Conservation (phyloP, 495 filamentous ascomycete species). For the Hypoxylon intermedium region DNA sequence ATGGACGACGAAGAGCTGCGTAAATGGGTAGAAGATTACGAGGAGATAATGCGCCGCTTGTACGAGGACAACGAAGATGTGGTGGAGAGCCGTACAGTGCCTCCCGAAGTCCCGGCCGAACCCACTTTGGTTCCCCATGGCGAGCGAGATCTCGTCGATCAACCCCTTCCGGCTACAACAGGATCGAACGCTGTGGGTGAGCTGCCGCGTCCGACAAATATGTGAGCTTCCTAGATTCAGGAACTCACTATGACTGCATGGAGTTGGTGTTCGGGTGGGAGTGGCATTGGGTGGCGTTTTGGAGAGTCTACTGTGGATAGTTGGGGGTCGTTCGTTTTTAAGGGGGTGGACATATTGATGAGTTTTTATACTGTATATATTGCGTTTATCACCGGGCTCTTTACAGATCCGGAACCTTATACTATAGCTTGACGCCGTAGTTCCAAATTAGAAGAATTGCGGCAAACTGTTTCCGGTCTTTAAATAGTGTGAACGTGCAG, state of each 20-base stretch:
- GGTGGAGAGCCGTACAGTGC: background rate
- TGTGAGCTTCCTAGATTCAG: background rate
- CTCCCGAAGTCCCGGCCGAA: background rate
- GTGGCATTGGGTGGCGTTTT: background rate
- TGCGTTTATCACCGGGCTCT: too few species aligned
- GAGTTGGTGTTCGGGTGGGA: background rate
- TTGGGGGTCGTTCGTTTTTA: too few species aligned
- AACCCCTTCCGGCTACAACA: background rate
- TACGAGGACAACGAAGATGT: slow-evolving; percentile 1
- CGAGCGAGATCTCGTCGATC: background rate
- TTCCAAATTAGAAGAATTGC: too few species aligned
- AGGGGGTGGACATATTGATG: background rate
- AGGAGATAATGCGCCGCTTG: background rate
- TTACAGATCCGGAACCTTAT: too few species aligned
- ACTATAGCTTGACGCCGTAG: too few species aligned
- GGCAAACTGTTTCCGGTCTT: too few species aligned
- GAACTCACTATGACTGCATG: background rate
- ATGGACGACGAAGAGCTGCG: slow-evolving; percentile 1
- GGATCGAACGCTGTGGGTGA: background rate
- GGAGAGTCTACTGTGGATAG: background rate
- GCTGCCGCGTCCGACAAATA: background rate
- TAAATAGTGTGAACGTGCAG: too few species aligned
- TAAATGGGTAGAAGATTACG: slow-evolving; percentile 1
- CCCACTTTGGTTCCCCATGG: background rate
- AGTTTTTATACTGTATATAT: too few species aligned